Percentiles rank a stretch among this genome's conserved stretches.
Evolutionary conservation across 176 grass and related monocot species (phyloP).

Genomic region (Oryza australiensis): DNA sequence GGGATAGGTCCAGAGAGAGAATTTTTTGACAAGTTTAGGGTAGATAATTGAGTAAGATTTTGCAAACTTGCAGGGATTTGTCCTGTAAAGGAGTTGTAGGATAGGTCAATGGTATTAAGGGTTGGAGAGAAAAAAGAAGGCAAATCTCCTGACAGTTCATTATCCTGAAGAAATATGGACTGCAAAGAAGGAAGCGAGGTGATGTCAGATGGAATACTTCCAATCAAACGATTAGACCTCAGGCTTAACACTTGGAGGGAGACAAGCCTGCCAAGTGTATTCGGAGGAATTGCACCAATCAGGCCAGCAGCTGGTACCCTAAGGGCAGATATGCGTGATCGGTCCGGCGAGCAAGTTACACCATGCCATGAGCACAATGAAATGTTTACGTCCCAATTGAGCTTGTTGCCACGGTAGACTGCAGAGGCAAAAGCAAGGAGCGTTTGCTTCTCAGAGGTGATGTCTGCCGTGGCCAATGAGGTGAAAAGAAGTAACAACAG

Average conservation of each 20-base stretch:
- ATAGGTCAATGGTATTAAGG: constrained; percentile 75
- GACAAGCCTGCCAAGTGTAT: constrained; percentile 77
- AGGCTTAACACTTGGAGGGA: constrained; percentile 84
- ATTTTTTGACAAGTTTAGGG: constrained; percentile 73
- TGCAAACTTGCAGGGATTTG: constrained; percentile 60
- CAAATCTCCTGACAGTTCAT: constrained; percentile 83
- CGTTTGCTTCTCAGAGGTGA: constrained; percentile 78
- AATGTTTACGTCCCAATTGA: constrained; percentile 71
- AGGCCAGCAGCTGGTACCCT: constrained; percentile 83
- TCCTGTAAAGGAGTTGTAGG: constrained; percentile 83
- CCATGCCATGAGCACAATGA: constrained; percentile 92
- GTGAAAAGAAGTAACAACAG: constrained; percentile 44
- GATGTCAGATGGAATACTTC: constrained; percentile 71
- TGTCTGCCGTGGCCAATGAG: constrained; percentile 41
- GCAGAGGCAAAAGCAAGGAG: constrained; percentile 75
- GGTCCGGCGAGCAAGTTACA: constrained; percentile 61
- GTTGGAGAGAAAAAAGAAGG: constrained; percentile 56
- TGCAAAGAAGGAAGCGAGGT: constrained; percentile 70
- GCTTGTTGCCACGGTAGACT: constrained; percentile 58
- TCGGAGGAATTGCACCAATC: constrained; percentile 68
- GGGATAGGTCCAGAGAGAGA: constrained; percentile 80
- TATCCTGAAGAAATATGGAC: constrained; percentile 86
- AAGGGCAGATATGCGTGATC: constrained; percentile 55
- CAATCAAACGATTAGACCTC: constrained; percentile 75
- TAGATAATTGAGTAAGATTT: constrained; percentile 67